phyloP scores from a whole-genome alignment of 768 basidiomycete genomes.

The Cubamyces lactineus region DNA sequence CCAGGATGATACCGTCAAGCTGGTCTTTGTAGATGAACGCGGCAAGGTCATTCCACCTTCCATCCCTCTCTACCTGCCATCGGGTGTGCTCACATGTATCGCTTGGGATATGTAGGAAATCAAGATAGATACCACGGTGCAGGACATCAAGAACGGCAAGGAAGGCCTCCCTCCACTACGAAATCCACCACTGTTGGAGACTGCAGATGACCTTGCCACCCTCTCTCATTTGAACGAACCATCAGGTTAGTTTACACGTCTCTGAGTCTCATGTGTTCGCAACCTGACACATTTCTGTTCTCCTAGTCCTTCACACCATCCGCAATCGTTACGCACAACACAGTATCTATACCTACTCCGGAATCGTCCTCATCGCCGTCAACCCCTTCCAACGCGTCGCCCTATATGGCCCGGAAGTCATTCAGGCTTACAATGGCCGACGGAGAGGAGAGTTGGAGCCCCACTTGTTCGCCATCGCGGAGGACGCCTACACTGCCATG shows the following conservation, averaged over 20 bases:
- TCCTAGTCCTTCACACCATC: constrained; percentile 90
- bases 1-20: constrained; percentile 75
- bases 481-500: constrained; percentile 99
- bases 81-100: neutral
- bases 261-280: neutral
- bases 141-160: constrained; percentile 79
- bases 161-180: constrained; percentile 88
- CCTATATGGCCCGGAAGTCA: constrained; percentile 95
- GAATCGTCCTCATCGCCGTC: constrained; percentile 97
- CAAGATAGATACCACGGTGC: constrained; percentile 73
- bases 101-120: constrained; percentile 59
- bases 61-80: constrained; percentile 5
- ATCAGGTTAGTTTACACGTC: constrained; percentile 61
- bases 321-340: constrained; percentile 96
- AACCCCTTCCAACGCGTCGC: constrained; percentile 98
- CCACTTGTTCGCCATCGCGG: constrained; percentile 97
- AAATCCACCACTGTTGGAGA: constrained; percentile 95
- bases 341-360: constrained; percentile 98
- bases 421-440: constrained; percentile 93
- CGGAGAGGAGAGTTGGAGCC: constrained; percentile 95
- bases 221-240: constrained; percentile 98
- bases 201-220: constrained; percentile 96
- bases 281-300: neutral
- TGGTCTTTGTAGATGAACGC: constrained; percentile 87
- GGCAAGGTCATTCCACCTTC: constrained; percentile 66